These are phyloP conservation scores for Venturia oleaginea DNA, from an alignment of 2,329 filamentous ascomycete species.

Conservation along the genomic window DNA sequence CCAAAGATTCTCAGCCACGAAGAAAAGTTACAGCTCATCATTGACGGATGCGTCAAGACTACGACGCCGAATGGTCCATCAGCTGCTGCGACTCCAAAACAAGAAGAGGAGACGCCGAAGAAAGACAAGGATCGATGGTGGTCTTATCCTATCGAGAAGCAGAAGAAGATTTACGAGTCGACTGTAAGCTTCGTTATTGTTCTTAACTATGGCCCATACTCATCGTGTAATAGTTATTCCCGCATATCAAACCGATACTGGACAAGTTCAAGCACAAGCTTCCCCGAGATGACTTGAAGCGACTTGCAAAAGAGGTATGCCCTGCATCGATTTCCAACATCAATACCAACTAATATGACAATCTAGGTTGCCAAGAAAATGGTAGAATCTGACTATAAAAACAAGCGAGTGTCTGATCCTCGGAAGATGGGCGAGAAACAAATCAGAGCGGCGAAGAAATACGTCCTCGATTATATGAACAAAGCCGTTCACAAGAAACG, in stretches of 20 bases:
- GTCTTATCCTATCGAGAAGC: slow-evolving; percentile 65
- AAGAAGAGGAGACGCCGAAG: slow-evolving; percentile 45
- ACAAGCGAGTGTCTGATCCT: slow-evolving; percentile 75
- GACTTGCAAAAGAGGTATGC: slow-evolving; percentile 53
- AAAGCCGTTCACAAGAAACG: slow-evolving; percentile 72
- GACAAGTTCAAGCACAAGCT: slow-evolving; percentile 83
- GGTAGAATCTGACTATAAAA: slow-evolving; percentile 85
- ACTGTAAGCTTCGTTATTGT: slow-evolving; percentile 54
- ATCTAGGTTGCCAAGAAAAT: slow-evolving; percentile 68
- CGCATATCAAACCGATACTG: slow-evolving; percentile 74
- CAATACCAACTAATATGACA: slow-evolving; percentile 18
- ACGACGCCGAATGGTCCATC: slow-evolving; percentile 41
- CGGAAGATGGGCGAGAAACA: slow-evolving; percentile 69
- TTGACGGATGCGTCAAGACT: slow-evolving; percentile 68
- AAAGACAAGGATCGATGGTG: slow-evolving; percentile 63
- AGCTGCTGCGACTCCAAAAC: slow-evolving; percentile 57
- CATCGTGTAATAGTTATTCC: slow-evolving; percentile 54
- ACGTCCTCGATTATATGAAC: slow-evolving; percentile 77
- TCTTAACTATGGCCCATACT: slow-evolving; percentile 12
- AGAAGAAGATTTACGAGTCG: slow-evolving; percentile 91
- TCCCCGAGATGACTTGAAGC: slow-evolving; percentile 65
- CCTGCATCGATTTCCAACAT: slow-evolving; percentile 38
- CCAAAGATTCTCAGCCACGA: slow-evolving; percentile 62
- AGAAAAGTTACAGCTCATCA: slow-evolving; percentile 64
- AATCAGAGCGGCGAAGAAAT: slow-evolving; percentile 71